Conservation (phyloP, 2,329 filamentous ascomycete species). For the Hypoxylon sp. region DNA sequence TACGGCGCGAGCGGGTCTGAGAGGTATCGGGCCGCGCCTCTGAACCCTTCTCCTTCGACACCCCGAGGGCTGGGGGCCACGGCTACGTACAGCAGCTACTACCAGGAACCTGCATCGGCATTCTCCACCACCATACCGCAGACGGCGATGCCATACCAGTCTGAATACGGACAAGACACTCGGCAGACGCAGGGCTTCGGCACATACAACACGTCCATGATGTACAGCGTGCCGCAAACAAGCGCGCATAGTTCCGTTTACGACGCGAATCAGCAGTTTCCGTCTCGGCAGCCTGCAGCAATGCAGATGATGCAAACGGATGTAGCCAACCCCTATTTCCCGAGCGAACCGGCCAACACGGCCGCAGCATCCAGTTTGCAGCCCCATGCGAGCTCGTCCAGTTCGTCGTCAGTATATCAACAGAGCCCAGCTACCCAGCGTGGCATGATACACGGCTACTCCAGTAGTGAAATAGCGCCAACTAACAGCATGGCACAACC, state of each 20-base stretch:
- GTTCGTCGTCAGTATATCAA: slow-evolving; percentile 70
- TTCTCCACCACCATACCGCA: slow-evolving; percentile 66
- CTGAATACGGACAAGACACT: slow-evolving; percentile 71
- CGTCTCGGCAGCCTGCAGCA: slow-evolving; percentile 76
- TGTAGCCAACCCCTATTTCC: slow-evolving; percentile 79
- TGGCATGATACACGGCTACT: slow-evolving; percentile 64
- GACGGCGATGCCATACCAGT: slow-evolving; percentile 59
- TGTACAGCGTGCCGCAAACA: slow-evolving; percentile 79
- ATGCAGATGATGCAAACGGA: slow-evolving; percentile 75
- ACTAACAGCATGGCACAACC: slow-evolving; percentile 59
- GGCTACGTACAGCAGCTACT: slow-evolving; percentile 66
- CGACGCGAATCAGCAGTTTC: slow-evolving; percentile 78
- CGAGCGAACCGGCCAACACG: slow-evolving; percentile 68
- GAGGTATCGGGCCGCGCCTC: slow-evolving; percentile 57
- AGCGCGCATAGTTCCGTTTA: slow-evolving; percentile 71
- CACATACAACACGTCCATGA: slow-evolving; percentile 71
- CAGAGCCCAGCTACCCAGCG: slow-evolving; percentile 64
- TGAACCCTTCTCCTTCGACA: slow-evolving; percentile 58
- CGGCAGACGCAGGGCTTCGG: slow-evolving; percentile 63
- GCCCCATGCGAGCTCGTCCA: slow-evolving; percentile 56
- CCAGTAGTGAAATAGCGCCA: slow-evolving; percentile 54
- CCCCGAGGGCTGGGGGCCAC: slow-evolving; percentile 62
- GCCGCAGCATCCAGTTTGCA: slow-evolving; percentile 64
- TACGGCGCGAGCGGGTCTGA: slow-evolving; percentile 59
- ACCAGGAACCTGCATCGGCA: slow-evolving; percentile 60